Evolutionary conservation across 164 flowering plant genomes (phyloP).

Genomic region (Stephania cephalantha): DNA sequence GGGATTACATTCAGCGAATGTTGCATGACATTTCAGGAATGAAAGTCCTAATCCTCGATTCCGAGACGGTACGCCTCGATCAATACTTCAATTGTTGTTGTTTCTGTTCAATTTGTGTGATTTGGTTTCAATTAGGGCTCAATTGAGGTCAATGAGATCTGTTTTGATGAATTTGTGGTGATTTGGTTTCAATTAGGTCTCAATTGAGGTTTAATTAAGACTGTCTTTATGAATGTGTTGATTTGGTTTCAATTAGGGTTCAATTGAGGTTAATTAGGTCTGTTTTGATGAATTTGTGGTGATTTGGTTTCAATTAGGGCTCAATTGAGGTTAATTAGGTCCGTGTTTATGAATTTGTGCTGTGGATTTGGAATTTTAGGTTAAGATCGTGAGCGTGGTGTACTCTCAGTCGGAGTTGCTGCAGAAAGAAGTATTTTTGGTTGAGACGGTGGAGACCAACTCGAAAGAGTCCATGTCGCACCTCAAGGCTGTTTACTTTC

Average conservation of each 20-base stretch:
- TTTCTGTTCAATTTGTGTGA: not conserved
- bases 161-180: too few species aligned
- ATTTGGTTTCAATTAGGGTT: not conserved
- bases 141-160: not conserved
- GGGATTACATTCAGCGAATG: slow-evolving; percentile 78
- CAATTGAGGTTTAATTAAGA: not conserved
- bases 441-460: slow-evolving; percentile 73
- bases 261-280: not conserved
- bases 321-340: not conserved
- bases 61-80: slow-evolving; percentile 50
- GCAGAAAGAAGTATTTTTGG: slow-evolving; percentile 89
- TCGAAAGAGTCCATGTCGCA: slow-evolving; percentile 88
- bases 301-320: not conserved
- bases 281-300: not conserved
- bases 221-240: not conserved
- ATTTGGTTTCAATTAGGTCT: not conserved
- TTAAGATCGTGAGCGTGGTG: slow-evolving; percentile 84
- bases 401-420: slow-evolving; percentile 92
- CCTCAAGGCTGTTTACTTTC: slow-evolving; percentile 86
- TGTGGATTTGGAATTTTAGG: slow-evolving; percentile 36
- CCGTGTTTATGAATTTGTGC: not conserved
- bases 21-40: slow-evolving; percentile 94
- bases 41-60: slow-evolving; percentile 92
- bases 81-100: not conserved
- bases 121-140: not conserved